Evolutionary conservation across 2,329 filamentous ascomycete species (phyloP).

Genomic region (Xylariales sp.): DNA sequence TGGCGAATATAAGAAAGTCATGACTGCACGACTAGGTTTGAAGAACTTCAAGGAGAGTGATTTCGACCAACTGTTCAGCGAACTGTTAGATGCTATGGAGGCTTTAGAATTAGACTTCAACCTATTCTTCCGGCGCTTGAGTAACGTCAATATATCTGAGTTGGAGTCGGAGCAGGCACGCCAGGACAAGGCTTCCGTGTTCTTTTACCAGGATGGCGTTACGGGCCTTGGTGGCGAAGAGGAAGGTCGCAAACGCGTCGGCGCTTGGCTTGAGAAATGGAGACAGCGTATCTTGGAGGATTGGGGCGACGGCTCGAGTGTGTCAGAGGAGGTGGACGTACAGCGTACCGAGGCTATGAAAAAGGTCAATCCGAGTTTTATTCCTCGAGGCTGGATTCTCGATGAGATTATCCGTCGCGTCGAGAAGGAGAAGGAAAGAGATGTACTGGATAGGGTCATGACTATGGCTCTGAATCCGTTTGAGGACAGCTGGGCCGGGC

Average conservation of each 20-base stretch:
- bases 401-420: constrained; percentile 93
- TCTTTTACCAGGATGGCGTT: constrained; percentile 83
- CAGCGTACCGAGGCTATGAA: constrained; percentile 81
- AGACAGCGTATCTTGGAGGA: constrained; percentile 77
- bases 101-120: constrained; percentile 90
- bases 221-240: constrained; percentile 69
- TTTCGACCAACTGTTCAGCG: constrained; percentile 84
- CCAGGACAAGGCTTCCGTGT: constrained; percentile 73
- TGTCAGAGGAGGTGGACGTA: constrained; percentile 60
- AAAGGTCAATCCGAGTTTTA: constrained; percentile 89
- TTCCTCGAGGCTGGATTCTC: constrained; percentile 90
- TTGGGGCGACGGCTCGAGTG: constrained; percentile 65
- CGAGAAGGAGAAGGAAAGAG: constrained; percentile 83
- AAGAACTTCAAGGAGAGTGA: constrained; percentile 76
- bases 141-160: constrained; percentile 69
- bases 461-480: constrained; percentile 88
- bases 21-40: constrained; percentile 83
- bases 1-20: constrained; percentile 87
- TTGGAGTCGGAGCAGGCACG: constrained; percentile 73
- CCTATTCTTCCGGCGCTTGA: constrained; percentile 88
- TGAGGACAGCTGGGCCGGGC: constrained; percentile 76
- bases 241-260: constrained; percentile 74
- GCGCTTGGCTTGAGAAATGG: constrained; percentile 86
- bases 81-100: constrained; percentile 84
- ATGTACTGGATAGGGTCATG: constrained; percentile 82